Evolutionary conservation across 345 rosid species (phyloP), one percentile per base, ranked within the genome.

Genomic region (Kandelia obovata): DNA sequence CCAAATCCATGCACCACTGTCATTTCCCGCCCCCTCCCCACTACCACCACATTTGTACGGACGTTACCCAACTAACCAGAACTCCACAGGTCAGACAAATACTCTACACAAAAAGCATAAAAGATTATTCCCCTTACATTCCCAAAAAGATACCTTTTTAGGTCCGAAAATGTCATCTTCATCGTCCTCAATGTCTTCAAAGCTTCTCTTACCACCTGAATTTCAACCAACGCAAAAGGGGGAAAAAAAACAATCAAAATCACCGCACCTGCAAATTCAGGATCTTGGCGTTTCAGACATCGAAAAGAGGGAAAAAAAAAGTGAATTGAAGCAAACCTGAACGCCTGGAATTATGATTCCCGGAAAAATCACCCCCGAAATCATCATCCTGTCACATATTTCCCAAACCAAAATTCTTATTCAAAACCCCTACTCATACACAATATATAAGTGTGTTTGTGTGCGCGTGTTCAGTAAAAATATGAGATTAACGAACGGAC

Each of bases 91-190:
- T 37, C 8, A 34, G 47, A 19, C 19, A 37, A 34, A 62, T 34
- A 25, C 28, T n/a, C 49, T 43, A 13, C 3, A 43, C 8, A 43
- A 2, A 39, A 43, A 43, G 19, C 19, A 43, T 43, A 43, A 43
- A 13, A 43, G 49, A 43, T 43, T 13, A 43, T 13, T 43, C 5
- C 19, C 17, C 19, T 13, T 15, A 43, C 19, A 43, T 43, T 43
- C 49, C 47, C 5, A 13, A 13, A 43, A 43, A 43, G 49, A 1
- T 59, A 92, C 96, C 92, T 87, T 88, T 72, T 88, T 88, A 21
- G 98, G 82, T 66, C 91, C 89, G 75, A 92, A 90, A 34, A 92
- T 78, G 59, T 89, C 97, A 63, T 92, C 99, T 67, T 92, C 99
- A 5, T 95, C 99, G 65, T 92, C 96, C 68, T 90, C 99, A 30